Evolutionary conservation across 2,329 filamentous ascomycete species (phyloP), one percentile per base, ranked within the genome.

Genomic region (Colletotrichum filicis): DNA sequence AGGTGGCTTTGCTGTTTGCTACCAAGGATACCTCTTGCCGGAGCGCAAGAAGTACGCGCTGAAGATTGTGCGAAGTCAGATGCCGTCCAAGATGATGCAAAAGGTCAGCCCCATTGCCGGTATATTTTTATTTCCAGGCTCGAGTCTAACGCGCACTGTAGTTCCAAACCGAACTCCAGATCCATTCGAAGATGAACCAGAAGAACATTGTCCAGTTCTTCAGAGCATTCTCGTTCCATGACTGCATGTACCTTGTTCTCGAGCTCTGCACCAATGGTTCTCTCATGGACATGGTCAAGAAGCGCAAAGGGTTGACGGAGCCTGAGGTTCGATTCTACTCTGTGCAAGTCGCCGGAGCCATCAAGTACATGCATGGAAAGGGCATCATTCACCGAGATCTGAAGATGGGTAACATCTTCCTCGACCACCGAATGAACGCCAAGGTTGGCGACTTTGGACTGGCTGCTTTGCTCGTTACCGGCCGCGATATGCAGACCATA

Each of bases 401-500:
- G 77, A 99, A 99, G 84, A 98, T 98, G 87, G 97, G 97, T 61
- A 99, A 99, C 81, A 92, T 99, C 76, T 99, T 99, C 79, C 88
- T 99, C 65, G 97, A 99, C 82, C 91, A 91, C 66, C 88, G 95
- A 76, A 98, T 99, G 96, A 97, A 99, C 79, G 93, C 98, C 78
- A 99, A 99, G 82, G 95, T 99, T 78, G 97, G 97, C 57, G 97
- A 99, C 82, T 99, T 99, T 84, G 97, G 97, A 3, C 88, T 99
- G 68, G 97, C 97, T 35, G 97, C 97, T 32, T 87, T 99, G 77
- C 87, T 98, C 69, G 92, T 98, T 57, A 97, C 95, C 11, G 95
- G 96, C 79, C 95, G 93, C 81, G 97, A 99, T 79, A 94, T 94
- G 89, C 92, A 92, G 82, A 95, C 90, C 73, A 91, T 91, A 78